phyloP scores from a whole-genome alignment of 2,329 filamentous ascomycete genomes.

The Stagonosporopsis cucurbitacearum region DNA sequence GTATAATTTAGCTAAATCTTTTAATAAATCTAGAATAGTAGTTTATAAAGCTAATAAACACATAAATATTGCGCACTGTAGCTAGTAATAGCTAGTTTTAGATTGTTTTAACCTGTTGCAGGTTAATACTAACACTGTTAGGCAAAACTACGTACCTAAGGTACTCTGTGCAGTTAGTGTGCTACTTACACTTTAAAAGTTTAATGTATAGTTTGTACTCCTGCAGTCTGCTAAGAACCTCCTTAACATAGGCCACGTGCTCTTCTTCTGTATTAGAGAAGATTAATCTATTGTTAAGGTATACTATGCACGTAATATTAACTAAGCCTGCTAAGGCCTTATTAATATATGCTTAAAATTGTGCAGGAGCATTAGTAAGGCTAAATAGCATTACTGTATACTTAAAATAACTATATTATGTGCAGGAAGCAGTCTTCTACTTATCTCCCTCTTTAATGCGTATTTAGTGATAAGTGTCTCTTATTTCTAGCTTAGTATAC shows the following conservation, averaged over 20 bases:
- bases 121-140: background rate
- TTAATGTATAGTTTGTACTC: background rate
- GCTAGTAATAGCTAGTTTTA: background rate
- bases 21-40: background rate
- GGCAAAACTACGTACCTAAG: background rate
- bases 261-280: background rate
- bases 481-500: background rate
- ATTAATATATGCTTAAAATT: background rate
- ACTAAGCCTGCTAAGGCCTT: background rate
- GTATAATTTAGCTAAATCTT: background rate
- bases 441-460: background rate
- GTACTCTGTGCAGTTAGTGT: background rate
- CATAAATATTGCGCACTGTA: background rate
- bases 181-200: background rate
- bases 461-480: background rate
- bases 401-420: background rate
- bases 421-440: background rate
- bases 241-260: background rate
- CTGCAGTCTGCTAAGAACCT: background rate
- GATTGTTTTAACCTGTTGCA: background rate
- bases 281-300: background rate
- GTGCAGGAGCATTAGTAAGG: background rate
- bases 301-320: background rate
- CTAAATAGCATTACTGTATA: background rate
- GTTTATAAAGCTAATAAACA: background rate